A percentile compares a stretch with the other conserved stretches of the same genome.
These are phyloP conservation scores for Cokeromyces recurvatus DNA, from an alignment of 371 early-diverging fungal genomes.

Conservation along the genomic window DNA sequence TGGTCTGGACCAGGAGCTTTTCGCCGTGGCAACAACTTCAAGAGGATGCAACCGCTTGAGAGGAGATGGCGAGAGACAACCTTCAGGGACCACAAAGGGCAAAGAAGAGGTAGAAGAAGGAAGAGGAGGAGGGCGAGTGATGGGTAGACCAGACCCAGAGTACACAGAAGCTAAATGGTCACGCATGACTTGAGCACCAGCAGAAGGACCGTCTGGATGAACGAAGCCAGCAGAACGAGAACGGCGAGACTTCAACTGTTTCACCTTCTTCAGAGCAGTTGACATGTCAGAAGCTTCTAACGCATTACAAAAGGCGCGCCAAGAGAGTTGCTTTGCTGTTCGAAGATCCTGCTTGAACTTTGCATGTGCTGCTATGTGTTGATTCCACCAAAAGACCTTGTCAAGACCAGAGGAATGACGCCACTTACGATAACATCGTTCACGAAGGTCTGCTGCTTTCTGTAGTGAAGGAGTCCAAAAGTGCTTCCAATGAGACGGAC, in stretches of 20 bases:
- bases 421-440: constrained; percentile 6
- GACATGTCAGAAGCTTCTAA: neutral
- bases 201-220: constrained; percentile 13
- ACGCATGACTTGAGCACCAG: constrained; percentile 5
- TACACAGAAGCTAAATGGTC: constrained; percentile 9
- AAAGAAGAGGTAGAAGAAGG: neutral
- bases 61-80: neutral
- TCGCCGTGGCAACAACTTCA: neutral
- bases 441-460: constrained; percentile 1
- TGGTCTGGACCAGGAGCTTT: constrained; percentile 15
- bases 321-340: neutral
- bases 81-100: neutral
- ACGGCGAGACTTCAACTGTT: neutral
- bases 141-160: constrained; percentile 2
- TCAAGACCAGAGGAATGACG: neutral
- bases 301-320: constrained; percentile 1
- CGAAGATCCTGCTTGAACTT: neutral
- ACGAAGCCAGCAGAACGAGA: neutral
- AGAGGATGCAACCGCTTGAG: neutral
- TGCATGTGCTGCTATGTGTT: neutral
- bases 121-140: neutral
- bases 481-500: constrained; percentile 11
- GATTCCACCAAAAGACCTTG: constrained; percentile 6
- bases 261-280: neutral
- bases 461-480: constrained; percentile 7